phyloP scores from a whole-genome alignment of 306 rosid genomes.

The Prunus persica region Prunus_persica_NCBIv2 NC_034009.1:22283001-22283500 shows the following conservation, averaged over 20 bases:
- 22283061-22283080: background rate
- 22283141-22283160: background rate
- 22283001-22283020: background rate
- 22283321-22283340: slow-evolving; percentile 14
- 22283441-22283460: background rate
- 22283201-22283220: background rate
- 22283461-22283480: background rate
- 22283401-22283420: slow-evolving; percentile 97
- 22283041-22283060: background rate
- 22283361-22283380: slow-evolving; percentile 90
- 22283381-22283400: slow-evolving; percentile 87
- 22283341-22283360: slow-evolving; percentile 73
- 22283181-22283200: background rate
- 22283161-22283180: background rate
- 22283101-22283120: background rate
- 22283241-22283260: slow-evolving; percentile 15
- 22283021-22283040: background rate
- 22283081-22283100: slow-evolving; percentile 4
- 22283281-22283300: background rate
- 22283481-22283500: slow-evolving; percentile 6
- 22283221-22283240: background rate
- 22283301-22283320: background rate
- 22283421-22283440: slow-evolving; percentile 44
- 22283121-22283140: background rate
- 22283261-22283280: background rate